Conservation (phyloP, 192 early-diverging fungal species). For the Phycomyces blakesleeanus region DNA sequence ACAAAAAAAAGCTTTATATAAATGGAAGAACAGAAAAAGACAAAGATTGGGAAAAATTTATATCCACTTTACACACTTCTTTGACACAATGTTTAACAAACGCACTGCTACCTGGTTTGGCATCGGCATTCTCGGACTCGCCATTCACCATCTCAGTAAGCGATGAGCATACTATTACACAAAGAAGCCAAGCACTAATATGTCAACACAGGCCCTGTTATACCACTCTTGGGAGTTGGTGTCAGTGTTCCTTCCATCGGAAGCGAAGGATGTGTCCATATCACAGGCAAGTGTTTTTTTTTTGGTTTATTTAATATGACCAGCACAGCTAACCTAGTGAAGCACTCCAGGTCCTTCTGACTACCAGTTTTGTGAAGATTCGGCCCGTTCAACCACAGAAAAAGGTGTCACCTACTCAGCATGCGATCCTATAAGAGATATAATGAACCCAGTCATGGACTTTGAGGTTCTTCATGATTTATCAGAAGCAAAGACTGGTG, state of each 20-base stretch:
- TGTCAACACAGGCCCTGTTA: no score
- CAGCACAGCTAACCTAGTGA: neutral
- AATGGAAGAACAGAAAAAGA: no score
- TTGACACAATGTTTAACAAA: no score
- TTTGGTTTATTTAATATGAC: neutral
- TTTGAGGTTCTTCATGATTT: slow-evolving; percentile 1
- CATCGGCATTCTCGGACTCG: no score
- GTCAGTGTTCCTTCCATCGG: neutral
- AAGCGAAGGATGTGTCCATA: neutral
- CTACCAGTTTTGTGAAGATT: slow-evolving; percentile 20
- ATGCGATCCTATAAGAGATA: slow-evolving; percentile 24
- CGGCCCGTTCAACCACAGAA: neutral
- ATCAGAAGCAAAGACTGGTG: slow-evolving; percentile 1
- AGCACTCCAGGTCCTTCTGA: slow-evolving; percentile 9
- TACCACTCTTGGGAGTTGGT: neutral
- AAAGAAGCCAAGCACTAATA: no score
- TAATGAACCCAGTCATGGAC: slow-evolving; percentile 21
- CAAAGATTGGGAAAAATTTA: no score
- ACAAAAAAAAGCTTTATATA: no score
- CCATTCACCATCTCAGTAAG: no score
- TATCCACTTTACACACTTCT: no score
- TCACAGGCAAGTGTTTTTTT: neutral
- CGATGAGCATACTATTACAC: no score
- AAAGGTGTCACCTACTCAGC: slow-evolving; percentile 5
- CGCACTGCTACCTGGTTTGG: no score